A percentile compares a stretch with the other conserved stretches of the same genome.
phyloP scores from a whole-genome alignment of 139 green algal genomes.

The Penium margaritaceum region DNA sequence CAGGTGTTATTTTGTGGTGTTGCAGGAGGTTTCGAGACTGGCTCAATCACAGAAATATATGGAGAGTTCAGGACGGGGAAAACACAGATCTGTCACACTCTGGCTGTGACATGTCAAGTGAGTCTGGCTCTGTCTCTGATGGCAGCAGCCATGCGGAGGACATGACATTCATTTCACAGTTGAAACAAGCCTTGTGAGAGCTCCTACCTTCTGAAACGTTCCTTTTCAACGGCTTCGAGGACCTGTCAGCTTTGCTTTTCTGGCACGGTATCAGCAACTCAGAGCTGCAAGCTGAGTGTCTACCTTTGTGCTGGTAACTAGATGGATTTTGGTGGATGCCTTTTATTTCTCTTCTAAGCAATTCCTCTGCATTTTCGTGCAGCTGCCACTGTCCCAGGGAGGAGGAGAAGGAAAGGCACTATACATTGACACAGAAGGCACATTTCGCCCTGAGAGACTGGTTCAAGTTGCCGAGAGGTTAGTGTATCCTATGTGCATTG shows the following conservation, averaged over 20 bases:
- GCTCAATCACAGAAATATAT: constrained; percentile 96
- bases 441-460: constrained; percentile 79
- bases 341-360: neutral
- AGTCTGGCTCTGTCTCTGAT: neutral
- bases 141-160: no score
- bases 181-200: no score
- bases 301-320: no score
- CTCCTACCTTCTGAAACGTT: no score
- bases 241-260: neutral
- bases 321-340: no score
- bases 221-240: no score
- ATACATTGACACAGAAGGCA: constrained; percentile 97
- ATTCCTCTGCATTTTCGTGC: constrained; percentile 23
- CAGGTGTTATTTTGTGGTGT: neutral
- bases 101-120: constrained; percentile 92
- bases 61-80: constrained; percentile 91
- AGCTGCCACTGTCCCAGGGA: constrained; percentile 67
- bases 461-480: constrained; percentile 72
- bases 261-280: neutral
- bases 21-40: constrained; percentile 89
- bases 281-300: no score
- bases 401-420: constrained; percentile 93
- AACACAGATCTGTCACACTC: constrained; percentile 95
- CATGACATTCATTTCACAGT: no score
- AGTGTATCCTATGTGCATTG: no score